Evolutionary conservation across 495 filamentous ascomycete genomes (phyloP).

Genomic region (Talaromyces proteolyticus): DNA sequence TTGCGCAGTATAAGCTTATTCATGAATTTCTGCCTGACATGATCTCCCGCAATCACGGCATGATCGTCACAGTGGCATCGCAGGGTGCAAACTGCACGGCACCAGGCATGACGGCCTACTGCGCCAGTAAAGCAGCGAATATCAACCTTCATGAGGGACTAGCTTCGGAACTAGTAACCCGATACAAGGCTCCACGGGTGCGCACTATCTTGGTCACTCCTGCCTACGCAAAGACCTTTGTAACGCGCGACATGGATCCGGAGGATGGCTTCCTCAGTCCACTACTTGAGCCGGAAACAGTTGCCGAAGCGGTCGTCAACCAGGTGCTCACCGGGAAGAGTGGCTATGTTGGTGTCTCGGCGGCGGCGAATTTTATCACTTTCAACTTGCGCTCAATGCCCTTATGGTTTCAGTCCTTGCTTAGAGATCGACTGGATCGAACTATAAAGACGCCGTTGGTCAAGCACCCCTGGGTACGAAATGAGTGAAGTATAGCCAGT

Average conservation of each 20-base stretch:
- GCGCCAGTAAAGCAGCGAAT: constrained; percentile 60
- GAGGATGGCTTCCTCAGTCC: constrained; percentile 51
- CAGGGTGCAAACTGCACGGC: constrained; percentile 53
- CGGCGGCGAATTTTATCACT: constrained; percentile 20
- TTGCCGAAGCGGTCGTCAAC: constrained; percentile 57
- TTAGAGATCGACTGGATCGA: constrained; percentile 24
- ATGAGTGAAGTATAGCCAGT: background rate
- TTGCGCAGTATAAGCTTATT: constrained; percentile 60
- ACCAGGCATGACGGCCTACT: constrained; percentile 65
- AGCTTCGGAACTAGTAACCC: constrained; percentile 50
- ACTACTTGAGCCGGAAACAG: constrained; percentile 52
- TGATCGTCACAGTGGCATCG: constrained; percentile 67
- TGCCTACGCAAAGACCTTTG: constrained; percentile 53
- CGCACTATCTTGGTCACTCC: constrained; percentile 62
- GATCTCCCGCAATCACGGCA: constrained; percentile 60
- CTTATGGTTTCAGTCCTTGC: constrained; percentile 33
- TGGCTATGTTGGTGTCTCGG: constrained; percentile 52
- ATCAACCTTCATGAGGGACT: constrained; percentile 66
- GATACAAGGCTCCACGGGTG: constrained; percentile 58
- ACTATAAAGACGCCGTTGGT: constrained; percentile 1
- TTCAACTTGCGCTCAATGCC: constrained; percentile 29
- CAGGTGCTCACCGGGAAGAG: constrained; percentile 53
- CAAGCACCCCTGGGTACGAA: constrained; percentile 4
- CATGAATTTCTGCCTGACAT: constrained; percentile 65
- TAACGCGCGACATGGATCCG: constrained; percentile 54